These are phyloP conservation scores for Manihot esculenta DNA, from an alignment of 441 rosid species.

Conservation along the genomic window DNA sequence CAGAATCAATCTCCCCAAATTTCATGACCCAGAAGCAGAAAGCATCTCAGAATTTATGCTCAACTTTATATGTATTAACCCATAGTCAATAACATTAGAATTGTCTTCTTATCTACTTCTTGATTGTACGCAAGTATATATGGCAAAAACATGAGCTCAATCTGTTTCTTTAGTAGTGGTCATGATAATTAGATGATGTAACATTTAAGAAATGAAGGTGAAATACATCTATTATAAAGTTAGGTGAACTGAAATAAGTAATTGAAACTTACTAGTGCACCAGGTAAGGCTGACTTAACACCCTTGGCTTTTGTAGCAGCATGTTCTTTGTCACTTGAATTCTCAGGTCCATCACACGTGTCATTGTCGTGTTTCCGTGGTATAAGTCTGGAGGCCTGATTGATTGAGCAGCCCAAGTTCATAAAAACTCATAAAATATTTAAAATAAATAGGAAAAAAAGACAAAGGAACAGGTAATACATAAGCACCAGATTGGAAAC, in stretches of 20 bases:
- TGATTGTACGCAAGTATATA: not conserved
- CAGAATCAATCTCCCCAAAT: not conserved
- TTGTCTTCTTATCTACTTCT: not conserved
- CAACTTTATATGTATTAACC: not conserved
- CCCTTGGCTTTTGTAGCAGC: conserved; percentile 33
- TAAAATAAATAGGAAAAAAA: conserved; percentile 11
- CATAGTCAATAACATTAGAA: not conserved
- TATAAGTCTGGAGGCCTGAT: conserved; percentile 59
- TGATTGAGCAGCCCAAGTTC: conserved; percentile 20
- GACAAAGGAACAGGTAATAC: conserved; percentile 20
- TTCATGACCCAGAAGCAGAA: not conserved
- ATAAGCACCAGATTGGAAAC: conserved; percentile 74
- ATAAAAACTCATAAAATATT: conserved; percentile 25
- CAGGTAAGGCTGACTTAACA: conserved; percentile 41
- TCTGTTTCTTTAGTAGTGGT: not conserved
- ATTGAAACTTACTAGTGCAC: conserved; percentile 44
- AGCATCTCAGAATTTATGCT: not conserved
- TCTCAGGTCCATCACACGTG: conserved; percentile 24
- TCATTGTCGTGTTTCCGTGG: conserved; percentile 42
- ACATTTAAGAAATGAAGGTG: conserved; percentile 6
- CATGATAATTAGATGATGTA: not conserved
- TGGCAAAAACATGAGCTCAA: not conserved
- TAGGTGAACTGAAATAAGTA: conserved; percentile 9
- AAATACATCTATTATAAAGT: conserved; percentile 22
- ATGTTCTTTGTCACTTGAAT: conserved; percentile 32